Base-by-base conservation (phyloP, 2,329 filamentous ascomycete genomes). In the Aspergillus candidus region DNA sequence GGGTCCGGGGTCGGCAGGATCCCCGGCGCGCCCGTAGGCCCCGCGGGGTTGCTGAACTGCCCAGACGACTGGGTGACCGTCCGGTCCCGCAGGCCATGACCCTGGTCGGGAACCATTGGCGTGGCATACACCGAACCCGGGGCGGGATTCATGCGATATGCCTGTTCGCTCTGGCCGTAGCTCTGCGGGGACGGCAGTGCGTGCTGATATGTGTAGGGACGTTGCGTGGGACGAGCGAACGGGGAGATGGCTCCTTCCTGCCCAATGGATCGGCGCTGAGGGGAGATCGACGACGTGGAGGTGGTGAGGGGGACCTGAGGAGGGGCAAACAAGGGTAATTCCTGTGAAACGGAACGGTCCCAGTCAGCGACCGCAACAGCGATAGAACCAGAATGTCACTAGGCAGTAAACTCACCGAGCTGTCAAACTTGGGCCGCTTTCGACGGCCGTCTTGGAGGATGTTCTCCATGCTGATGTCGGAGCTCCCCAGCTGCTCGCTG, bases 221-320 rank as follows among this genome's bases (percentile, higher is more conserved):
- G 86, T 58, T 93, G 87, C 40, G 81, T 80, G 22, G 82, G 80
- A 56, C 83, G 81, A 39, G 84, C 78, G 62, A 87, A 94, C 4
- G 88, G 86, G 33, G 73, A 94, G 50, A 60, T 57, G 62, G 63
- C 83, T 65, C 62, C 84, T 72, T 72, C 87, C 74, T 72, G 85
- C 67, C 71, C 86, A 72, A 70, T 86, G 78, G 68, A 85, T 75
- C 88, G 86, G 60, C 91, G 84, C 62, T 89, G 88, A 48, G 91
- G 91, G 22, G 91, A 97, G 40, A 94, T 86, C 14, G 91, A 97
- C n/a, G 90, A 91, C 58, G 91, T 89, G n/a, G 91, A 96, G n/a
- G 87, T 86, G 40, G 88, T 84, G 55, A 91, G 86, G 38, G 91
- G 91, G 71, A 96, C 90, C 70, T 94, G 91, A 49, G 88, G 88